Evolutionary conservation across 2,329 filamentous ascomycete genomes (phyloP).

Genomic region (Diaporthe vexans): DNA sequence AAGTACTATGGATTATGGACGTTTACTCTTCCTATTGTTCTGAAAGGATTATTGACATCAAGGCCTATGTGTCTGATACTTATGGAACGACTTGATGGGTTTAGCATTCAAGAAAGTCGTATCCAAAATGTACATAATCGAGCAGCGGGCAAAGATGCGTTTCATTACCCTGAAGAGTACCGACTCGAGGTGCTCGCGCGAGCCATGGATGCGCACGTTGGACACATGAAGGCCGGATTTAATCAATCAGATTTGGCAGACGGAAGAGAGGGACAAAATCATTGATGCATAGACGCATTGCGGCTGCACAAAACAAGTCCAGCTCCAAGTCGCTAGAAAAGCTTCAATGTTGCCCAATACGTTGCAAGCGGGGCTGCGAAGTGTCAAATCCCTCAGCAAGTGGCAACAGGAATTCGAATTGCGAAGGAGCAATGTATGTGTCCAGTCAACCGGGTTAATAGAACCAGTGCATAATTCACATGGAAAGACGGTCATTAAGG

Average conservation of each 20-base stretch:
- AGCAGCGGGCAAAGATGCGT: not conserved
- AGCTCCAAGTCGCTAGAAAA: too few relatives aligned
- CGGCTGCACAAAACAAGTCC: too few relatives aligned
- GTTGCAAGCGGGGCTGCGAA: too few relatives aligned
- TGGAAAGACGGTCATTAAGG: too few relatives aligned
- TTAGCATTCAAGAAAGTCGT: not conserved
- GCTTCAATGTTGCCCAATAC: too few relatives aligned
- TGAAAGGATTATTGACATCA: not conserved
- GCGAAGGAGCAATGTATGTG: too few relatives aligned
- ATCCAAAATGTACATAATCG: not conserved
- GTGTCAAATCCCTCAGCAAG: too few relatives aligned
- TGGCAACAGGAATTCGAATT: too few relatives aligned
- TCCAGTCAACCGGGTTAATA: too few relatives aligned
- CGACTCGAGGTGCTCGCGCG: not conserved
- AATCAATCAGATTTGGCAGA: not conserved
- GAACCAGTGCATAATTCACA: too few relatives aligned
- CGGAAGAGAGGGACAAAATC: too few relatives aligned
- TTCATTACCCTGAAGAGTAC: conserved; percentile 3
- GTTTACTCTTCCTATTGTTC: conserved; percentile 2
- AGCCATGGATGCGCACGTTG: not conserved
- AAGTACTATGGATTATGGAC: not conserved
- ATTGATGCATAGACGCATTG: too few relatives aligned
- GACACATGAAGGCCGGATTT: not conserved
- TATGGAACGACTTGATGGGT: not conserved
- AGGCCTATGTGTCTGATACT: not conserved